Conservation (phyloP, 345 rosid genomes). For the Psidium friedrichsthalianum region DNA sequence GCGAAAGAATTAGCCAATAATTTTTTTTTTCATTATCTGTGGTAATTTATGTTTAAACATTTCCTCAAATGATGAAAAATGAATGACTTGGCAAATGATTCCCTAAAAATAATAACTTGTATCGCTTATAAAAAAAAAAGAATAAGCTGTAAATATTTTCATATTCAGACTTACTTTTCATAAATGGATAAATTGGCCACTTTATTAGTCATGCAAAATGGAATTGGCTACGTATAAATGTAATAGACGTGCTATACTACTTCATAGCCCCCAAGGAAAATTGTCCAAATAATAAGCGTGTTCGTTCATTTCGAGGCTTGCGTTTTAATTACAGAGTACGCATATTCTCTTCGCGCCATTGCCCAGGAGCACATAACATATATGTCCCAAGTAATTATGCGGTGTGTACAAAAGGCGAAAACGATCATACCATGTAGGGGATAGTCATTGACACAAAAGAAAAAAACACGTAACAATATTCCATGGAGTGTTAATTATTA, state of each 20-base stretch:
- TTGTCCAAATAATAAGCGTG: not conserved
- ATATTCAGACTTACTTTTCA: not conserved
- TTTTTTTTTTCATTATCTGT: no score
- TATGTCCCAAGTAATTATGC: not conserved
- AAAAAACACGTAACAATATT: not conserved
- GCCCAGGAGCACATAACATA: not conserved
- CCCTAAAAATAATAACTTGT: no score
- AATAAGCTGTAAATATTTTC: no score
- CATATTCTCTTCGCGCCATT: not conserved
- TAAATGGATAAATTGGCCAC: not conserved
- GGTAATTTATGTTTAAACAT: no score
- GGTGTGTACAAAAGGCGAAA: not conserved
- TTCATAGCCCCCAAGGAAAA: not conserved
- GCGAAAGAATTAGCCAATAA: no score
- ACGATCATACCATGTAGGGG: not conserved
- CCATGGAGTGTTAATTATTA: not conserved
- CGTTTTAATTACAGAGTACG: accelerated
- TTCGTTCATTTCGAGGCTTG: not conserved
- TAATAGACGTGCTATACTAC: not conserved
- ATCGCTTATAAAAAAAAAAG: no score
- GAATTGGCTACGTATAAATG: not conserved
- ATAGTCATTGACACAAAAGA: no score
- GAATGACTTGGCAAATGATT: no score
- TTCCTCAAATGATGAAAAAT: no score
- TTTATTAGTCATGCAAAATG: not conserved